phyloP scores from a whole-genome alignment of 306 rosid species.

The Spatholobus suberectus region DNA sequence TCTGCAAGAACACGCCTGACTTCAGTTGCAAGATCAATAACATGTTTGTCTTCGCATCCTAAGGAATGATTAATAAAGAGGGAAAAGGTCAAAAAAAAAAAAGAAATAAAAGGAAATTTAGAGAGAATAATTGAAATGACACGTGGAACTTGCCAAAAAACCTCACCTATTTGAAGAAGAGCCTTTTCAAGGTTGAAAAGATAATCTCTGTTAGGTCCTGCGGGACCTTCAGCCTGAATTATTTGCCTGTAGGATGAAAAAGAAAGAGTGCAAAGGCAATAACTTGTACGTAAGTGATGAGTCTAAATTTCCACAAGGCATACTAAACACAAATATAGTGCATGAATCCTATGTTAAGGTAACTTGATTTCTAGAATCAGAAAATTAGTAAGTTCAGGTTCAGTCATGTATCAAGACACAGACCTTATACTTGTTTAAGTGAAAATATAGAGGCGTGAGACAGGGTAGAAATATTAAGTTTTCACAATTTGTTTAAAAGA shows the following conservation, averaged over 20 bases:
- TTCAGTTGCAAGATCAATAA: slow-evolving; percentile 76
- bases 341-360: background rate
- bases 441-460: no score
- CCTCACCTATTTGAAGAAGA: slow-evolving; percentile 71
- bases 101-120: background rate
- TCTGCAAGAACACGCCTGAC: slow-evolving; percentile 78
- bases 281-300: background rate
- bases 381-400: background rate
- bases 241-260: slow-evolving; percentile 65
- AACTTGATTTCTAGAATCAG: background rate
- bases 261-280: background rate
- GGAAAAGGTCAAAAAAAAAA: background rate
- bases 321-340: background rate
- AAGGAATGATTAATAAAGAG: slow-evolving; percentile 3
- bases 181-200: slow-evolving; percentile 84
- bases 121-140: slow-evolving; percentile 27
- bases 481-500: no score
- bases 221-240: slow-evolving; percentile 75
- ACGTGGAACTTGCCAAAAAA: background rate
- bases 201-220: slow-evolving; percentile 93
- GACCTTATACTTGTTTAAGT: no score
- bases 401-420: background rate
- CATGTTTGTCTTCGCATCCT: slow-evolving; percentile 81
- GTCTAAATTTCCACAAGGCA: background rate
- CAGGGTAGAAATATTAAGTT: no score